A percentile compares a stretch with the other conserved stretches of the same genome.
These are phyloP conservation scores for Metarhizium robertsii DNA, from an alignment of 2,329 filamentous ascomycete species.

Conservation along the genomic window DNA sequence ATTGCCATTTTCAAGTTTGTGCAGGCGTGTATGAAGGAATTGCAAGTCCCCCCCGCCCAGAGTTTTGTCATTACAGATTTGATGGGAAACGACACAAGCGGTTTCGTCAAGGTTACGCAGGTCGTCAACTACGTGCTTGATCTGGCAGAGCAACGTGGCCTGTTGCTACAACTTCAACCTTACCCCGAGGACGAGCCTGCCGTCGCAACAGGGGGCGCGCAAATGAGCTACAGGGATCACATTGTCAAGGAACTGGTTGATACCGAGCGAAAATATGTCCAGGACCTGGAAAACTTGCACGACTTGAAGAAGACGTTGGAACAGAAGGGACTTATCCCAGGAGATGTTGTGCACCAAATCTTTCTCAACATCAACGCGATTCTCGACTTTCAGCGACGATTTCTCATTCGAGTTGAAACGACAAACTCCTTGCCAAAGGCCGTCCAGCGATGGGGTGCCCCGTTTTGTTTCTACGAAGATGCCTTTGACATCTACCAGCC, in stretches of 20 bases:
- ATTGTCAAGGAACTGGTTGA: slow-evolving; percentile 87
- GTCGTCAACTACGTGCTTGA: slow-evolving; percentile 91
- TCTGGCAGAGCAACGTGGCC: slow-evolving; percentile 66
- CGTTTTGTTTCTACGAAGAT: slow-evolving; percentile 78
- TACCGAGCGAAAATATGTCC: slow-evolving; percentile 95
- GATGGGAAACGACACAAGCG: slow-evolving; percentile 89
- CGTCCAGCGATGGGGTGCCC: slow-evolving; percentile 87
- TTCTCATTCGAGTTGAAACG: slow-evolving; percentile 91
- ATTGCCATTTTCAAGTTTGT: slow-evolving; percentile 88
- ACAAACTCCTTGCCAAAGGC: slow-evolving; percentile 73
- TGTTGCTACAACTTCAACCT: slow-evolving; percentile 54
- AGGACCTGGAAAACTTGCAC: slow-evolving; percentile 90
- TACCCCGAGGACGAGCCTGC: slow-evolving; percentile 44
- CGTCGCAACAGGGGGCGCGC: slow-evolving; percentile 43
- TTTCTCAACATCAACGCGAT: slow-evolving; percentile 95
- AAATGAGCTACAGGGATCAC: slow-evolving; percentile 71
- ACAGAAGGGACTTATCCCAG: slow-evolving; percentile 76
- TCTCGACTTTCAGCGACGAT: slow-evolving; percentile 88
- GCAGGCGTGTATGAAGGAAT: slow-evolving; percentile 74
- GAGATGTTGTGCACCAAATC: slow-evolving; percentile 86
- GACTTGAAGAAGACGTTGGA: slow-evolving; percentile 85
- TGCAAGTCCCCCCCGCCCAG: slow-evolving; percentile 69
- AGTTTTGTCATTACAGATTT: slow-evolving; percentile 90
- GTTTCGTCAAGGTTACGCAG: slow-evolving; percentile 93
- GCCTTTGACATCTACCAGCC: slow-evolving; percentile 90